phyloP scores from a whole-genome alignment of 23 red algal genomes.

The Porphyridium purpureum region DNA sequence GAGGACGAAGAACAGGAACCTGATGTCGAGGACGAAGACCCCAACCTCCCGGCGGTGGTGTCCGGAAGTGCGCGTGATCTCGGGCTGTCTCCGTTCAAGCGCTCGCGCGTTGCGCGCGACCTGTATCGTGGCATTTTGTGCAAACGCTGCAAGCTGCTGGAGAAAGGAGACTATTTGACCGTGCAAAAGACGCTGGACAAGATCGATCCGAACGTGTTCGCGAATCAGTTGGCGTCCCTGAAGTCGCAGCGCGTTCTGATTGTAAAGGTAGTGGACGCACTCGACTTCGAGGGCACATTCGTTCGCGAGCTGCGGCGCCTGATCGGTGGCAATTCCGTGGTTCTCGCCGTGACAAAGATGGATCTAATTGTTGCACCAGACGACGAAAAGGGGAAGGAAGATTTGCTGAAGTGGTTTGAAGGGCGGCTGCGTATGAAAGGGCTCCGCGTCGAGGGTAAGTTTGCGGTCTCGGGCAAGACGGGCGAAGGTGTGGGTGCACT shows the following conservation, averaged over 20 bases:
- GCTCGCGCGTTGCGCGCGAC: no score
- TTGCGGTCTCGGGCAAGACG: background rate
- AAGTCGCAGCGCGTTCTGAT: background rate
- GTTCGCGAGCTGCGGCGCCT: background rate
- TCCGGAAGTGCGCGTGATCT: no score
- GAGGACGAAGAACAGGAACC: no score
- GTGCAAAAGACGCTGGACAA: background rate
- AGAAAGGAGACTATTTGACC: background rate
- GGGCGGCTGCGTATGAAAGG: background rate
- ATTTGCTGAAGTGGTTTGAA: background rate
- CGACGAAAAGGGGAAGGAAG: background rate
- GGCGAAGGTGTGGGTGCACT: background rate
- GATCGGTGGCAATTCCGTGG: background rate
- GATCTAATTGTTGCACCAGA: background rate
- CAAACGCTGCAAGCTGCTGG: background rate
- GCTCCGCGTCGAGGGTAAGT: background rate
- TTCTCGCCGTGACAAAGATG: constrained; percentile 1
- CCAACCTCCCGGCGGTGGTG: no score
- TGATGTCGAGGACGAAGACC: no score
- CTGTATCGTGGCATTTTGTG: no score
- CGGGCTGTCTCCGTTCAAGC: no score
- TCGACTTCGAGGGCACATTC: background rate
- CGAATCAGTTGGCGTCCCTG: background rate
- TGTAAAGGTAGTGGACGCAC: background rate
- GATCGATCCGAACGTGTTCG: background rate